Percentiles rank a stretch among this genome's conserved stretches.
phyloP scores from a whole-genome alignment of 768 basidiomycete genomes.

The Paxillus involutus region DNA sequence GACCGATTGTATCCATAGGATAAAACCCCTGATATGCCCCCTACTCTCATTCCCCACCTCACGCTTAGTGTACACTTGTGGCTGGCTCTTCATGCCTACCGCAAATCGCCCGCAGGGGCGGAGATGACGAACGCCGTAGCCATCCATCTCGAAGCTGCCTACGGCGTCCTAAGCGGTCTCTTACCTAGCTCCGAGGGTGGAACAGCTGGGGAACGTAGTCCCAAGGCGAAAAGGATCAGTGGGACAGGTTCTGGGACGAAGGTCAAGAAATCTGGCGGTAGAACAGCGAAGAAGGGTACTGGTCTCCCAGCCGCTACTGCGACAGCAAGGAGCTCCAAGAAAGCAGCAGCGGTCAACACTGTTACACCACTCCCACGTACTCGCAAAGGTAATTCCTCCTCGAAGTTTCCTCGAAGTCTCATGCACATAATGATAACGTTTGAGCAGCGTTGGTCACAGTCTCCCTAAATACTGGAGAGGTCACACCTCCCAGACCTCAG shows the following conservation, averaged over 20 bases:
- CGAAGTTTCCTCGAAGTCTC: neutral
- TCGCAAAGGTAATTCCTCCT: conserved; percentile 35
- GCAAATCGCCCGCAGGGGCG: conserved; percentile 36
- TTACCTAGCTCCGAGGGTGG: conserved; percentile 25
- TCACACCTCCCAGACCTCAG: neutral
- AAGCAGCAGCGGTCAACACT: conserved; percentile 24
- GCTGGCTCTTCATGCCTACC: conserved; percentile 71
- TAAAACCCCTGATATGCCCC: conserved; percentile 29
- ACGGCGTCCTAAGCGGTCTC: conserved; percentile 43
- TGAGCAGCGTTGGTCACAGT: conserved; percentile 11
- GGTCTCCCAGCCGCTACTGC: conserved; percentile 28
- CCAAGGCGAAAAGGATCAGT: conserved; percentile 24
- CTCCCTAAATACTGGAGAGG: conserved; percentile 16
- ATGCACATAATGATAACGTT: neutral
- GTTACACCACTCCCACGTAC: conserved; percentile 47
- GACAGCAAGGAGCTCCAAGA: conserved; percentile 9
- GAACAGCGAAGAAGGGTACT: conserved; percentile 41
- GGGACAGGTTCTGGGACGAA: conserved; percentile 18
- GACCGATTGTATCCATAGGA: conserved; percentile 19
- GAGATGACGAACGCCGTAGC: conserved; percentile 47
- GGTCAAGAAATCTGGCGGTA: conserved; percentile 1
- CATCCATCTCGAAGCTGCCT: conserved; percentile 55
- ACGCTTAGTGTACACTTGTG: conserved; percentile 60
- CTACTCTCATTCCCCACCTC: conserved; percentile 43
- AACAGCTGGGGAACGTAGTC: conserved; percentile 9